Evolutionary conservation across 345 rosid species (phyloP), one percentile per base, ranked within the genome.

Genomic region (Gossypium australe): DNA sequence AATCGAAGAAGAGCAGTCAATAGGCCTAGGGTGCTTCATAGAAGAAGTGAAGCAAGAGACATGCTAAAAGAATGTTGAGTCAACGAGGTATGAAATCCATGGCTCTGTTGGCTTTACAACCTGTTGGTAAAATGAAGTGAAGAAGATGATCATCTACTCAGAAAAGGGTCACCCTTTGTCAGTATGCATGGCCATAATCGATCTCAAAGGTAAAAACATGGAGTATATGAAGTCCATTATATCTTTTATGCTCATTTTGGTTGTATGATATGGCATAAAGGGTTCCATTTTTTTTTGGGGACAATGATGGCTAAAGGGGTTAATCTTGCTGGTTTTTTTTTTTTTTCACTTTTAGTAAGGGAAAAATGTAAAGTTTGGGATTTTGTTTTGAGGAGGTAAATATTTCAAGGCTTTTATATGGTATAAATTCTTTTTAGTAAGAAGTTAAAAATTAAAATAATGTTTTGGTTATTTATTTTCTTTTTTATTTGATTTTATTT

Each of bases 21-120:
- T 27, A 78, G 68, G 76, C 25, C 22, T 38, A 43, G 29, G 2
- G 70, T 63, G 59, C 70, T 74, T 73, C 67, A 71, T 8, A 74
- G 83, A 71, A 73, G 69, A 68, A 72, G 8, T 17, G 83, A 78
- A 83, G 95, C 83, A 18, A 0, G 56, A 75, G 85, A 63, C 81
- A 55, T 71, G 51, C 78, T 44, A 76, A 44, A 68, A 82, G 63
- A 78, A 83, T 84, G 85, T 78, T 76, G 60, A 44, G 61, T 20
- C 24, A 82, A 47, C 84, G 86, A 66, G 75, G 76, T 34, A 43
- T 48, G 41, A 83, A 71, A 72, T 64, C 86, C 43, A 44, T 74
- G 79, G 77, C 84, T 44, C 84, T 85, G 20, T 29, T 87, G 79
- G 34, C 43, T 17, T 58, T 71, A 45, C 13, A 64, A 49, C 61